Percentiles rank a stretch among this genome's conserved stretches.
phyloP scores from a whole-genome alignment of 148 eudicot genomes.

The Diospyros kaki region DNA sequence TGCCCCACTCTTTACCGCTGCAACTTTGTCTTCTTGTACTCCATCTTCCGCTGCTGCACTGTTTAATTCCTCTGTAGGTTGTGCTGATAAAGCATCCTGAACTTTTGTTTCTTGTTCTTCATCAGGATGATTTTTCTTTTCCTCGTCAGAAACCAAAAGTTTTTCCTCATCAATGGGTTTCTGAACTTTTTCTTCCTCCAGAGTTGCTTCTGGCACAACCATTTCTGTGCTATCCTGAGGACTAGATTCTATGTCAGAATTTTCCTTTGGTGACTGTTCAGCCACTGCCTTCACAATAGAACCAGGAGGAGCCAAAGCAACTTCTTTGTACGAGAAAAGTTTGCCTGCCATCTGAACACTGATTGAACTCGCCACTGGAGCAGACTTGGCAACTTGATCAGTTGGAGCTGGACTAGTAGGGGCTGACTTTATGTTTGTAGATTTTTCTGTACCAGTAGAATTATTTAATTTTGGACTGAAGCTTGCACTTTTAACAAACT shows the following conservation, averaged over 20 bases:
- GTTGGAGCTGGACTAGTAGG: constrained; percentile 57
- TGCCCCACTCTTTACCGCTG: constrained; percentile 10
- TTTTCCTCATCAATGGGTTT: constrained; percentile 22
- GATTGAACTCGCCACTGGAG: constrained; percentile 37
- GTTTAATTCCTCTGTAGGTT: background rate
- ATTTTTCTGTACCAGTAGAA: constrained; percentile 36
- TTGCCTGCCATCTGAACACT: constrained; percentile 62
- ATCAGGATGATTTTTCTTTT: constrained; percentile 9
- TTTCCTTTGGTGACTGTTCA: constrained; percentile 52
- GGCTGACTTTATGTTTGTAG: constrained; percentile 44
- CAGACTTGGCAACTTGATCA: constrained; percentile 47
- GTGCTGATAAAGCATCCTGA: background rate
- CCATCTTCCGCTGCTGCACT: constrained; percentile 24
- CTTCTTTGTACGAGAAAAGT: constrained; percentile 93
- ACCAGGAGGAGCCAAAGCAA: constrained; percentile 93
- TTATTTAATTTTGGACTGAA: constrained; percentile 51
- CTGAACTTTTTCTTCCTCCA: constrained; percentile 22
- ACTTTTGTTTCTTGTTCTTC: constrained; percentile 20
- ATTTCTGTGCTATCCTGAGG: constrained; percentile 15
- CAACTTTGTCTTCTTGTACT: constrained; percentile 11
- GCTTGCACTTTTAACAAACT: constrained; percentile 55
- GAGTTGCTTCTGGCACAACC: constrained; percentile 21
- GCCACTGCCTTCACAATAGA: constrained; percentile 73
- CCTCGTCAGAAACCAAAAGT: constrained; percentile 18
- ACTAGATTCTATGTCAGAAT: constrained; percentile 20